These are phyloP conservation scores for Plectosphaerella sp. DNA, from an alignment of 2,329 filamentous ascomycete genomes.

Conservation along the genomic window DNA sequence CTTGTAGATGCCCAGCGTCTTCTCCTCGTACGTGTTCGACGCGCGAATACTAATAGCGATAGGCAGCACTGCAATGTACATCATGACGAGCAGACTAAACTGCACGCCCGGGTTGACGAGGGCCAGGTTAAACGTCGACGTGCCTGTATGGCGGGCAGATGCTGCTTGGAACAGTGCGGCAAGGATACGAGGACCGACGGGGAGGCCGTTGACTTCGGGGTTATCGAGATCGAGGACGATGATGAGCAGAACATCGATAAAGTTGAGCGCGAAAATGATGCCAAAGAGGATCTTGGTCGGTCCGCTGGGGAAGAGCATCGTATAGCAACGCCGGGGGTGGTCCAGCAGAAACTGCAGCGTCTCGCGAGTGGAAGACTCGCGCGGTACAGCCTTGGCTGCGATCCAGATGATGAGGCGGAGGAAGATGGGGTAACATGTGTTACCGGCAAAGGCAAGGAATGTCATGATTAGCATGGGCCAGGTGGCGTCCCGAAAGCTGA, in stretches of 20 bases:
- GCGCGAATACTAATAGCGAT: slow-evolving; percentile 58
- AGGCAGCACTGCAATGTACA: slow-evolving; percentile 61
- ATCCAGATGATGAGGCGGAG: slow-evolving; percentile 55
- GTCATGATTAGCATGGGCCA: slow-evolving; percentile 41
- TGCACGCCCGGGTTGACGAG: slow-evolving; percentile 49
- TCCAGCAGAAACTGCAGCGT: slow-evolving; percentile 54
- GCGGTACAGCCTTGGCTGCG: slow-evolving; percentile 40
- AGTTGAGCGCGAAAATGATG: slow-evolving; percentile 47
- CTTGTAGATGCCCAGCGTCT: slow-evolving; percentile 53
- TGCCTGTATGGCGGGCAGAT: slow-evolving; percentile 43
- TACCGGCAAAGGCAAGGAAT: slow-evolving; percentile 45
- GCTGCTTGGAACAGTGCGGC: slow-evolving; percentile 56
- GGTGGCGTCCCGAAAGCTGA: slow-evolving; percentile 38
- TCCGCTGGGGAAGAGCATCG: slow-evolving; percentile 54
- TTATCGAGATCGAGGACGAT: slow-evolving; percentile 47
- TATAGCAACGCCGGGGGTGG: slow-evolving; percentile 60
- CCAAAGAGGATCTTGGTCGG: slow-evolving; percentile 54
- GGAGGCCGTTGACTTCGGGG: slow-evolving; percentile 38
- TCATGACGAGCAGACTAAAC: slow-evolving; percentile 58
- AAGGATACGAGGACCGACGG: slow-evolving; percentile 41
- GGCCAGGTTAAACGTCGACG: slow-evolving; percentile 44
- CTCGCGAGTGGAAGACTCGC: slow-evolving; percentile 30
- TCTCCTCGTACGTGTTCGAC: slow-evolving; percentile 58
- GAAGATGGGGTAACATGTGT: slow-evolving; percentile 54
- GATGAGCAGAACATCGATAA: slow-evolving; percentile 52